A percentile compares a stretch with the other conserved stretches of the same genome.
These are phyloP conservation scores for Musa beccarii DNA, from an alignment of 176 grass and related monocot species.

Conservation along the genomic window DNA sequence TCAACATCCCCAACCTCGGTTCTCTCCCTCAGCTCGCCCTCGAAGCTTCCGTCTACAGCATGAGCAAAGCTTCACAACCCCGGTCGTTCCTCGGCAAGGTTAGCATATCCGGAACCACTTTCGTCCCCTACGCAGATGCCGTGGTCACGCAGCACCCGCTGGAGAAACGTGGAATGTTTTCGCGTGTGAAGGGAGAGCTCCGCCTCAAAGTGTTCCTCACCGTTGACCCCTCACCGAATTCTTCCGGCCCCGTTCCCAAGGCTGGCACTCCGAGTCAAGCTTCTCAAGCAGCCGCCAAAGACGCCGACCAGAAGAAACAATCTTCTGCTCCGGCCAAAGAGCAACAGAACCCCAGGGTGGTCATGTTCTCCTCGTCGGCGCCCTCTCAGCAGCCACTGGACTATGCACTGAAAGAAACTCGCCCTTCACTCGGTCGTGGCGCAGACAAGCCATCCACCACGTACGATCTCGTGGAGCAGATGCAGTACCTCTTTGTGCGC, in stretches of 20 bases:
- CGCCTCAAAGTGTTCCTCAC: constrained; percentile 90
- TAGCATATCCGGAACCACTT: constrained; percentile 79
- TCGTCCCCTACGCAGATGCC: constrained; percentile 65
- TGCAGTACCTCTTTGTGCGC: constrained; percentile 96
- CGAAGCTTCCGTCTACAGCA: constrained; percentile 85
- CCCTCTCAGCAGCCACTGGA: constrained; percentile 82
- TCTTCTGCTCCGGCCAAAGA: constrained; percentile 36
- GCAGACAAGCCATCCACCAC: constrained; percentile 74
- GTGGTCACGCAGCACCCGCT: constrained; percentile 81
- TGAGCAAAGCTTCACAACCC: constrained; percentile 36
- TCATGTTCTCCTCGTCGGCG: constrained; percentile 75
- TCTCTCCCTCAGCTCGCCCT: constrained; percentile 68
- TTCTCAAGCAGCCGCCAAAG: constrained; percentile 47
- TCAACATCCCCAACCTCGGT: constrained; percentile 61
- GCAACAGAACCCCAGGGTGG: constrained; percentile 50
- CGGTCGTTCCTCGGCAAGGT: constrained; percentile 92
- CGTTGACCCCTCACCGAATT: constrained; percentile 66
- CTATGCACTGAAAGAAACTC: constrained; percentile 89
- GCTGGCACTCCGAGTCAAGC: constrained; percentile 41
- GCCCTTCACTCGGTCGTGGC: constrained; percentile 79
- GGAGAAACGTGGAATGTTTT: constrained; percentile 94
- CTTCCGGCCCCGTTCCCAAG: constrained; percentile 65
- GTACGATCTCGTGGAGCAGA: constrained; percentile 91
- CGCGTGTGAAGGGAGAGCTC: constrained; percentile 74
- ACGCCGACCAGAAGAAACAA: constrained; percentile 42